Conservation (phyloP, 305 asterid species). For the Solanum hybrid region DNA sequence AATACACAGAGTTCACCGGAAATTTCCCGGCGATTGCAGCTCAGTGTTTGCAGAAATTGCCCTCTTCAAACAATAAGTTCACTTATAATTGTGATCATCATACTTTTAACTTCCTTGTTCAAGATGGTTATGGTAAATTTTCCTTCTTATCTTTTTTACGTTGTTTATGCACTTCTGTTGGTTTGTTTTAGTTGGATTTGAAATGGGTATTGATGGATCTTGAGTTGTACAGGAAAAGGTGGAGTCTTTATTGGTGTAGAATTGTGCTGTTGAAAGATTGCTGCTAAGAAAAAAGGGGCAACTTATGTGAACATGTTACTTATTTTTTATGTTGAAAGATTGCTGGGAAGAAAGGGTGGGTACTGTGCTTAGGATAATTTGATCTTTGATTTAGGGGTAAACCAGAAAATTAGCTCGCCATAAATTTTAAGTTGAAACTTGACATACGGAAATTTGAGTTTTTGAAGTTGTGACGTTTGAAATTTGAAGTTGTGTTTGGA, state of each 20-base stretch:
- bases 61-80: slow-evolving; percentile 74
- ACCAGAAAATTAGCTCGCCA: neutral
- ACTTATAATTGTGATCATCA: slow-evolving; percentile 89
- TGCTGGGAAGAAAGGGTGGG: neutral
- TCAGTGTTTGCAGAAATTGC: slow-evolving; percentile 76
- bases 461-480: neutral
- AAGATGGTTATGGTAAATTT: slow-evolving; percentile 77
- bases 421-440: neutral
- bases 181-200: slow-evolving; percentile 8
- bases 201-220: slow-evolving; percentile 48
- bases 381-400: neutral
- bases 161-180: slow-evolving; percentile 6
- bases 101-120: slow-evolving; percentile 71
- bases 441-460: neutral
- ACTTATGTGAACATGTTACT: neutral
- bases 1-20: slow-evolving; percentile 90
- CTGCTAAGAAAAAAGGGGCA: neutral
- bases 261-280: neutral
- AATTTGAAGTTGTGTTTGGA: neutral
- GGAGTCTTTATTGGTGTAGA: neutral
- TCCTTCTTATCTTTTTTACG: neutral
- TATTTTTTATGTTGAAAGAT: neutral
- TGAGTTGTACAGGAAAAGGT: slow-evolving; percentile 17
- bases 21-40: slow-evolving; percentile 91
- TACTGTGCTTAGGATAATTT: neutral